Percentiles rank a stretch among this genome's conserved stretches.
Conservation (phyloP, 2,329 filamentous ascomycete genomes). For the Blastomyces silverae region DNA sequence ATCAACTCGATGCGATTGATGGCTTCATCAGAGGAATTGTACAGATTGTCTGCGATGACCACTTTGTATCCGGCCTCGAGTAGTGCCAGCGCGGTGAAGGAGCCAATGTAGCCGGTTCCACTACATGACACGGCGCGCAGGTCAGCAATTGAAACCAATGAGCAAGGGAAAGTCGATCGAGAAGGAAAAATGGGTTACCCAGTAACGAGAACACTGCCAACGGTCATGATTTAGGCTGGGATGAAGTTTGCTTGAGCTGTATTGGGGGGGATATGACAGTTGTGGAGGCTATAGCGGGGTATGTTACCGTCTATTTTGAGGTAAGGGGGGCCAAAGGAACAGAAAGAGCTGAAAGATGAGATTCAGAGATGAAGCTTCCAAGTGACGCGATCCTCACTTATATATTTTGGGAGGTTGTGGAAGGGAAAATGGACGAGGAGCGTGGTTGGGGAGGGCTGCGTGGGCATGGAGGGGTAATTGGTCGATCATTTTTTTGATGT, state of each 20-base stretch:
- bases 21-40: constrained; percentile 90
- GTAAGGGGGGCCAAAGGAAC: background rate
- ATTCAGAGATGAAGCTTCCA: background rate
- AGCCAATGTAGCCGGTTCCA: constrained; percentile 98
- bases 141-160: constrained; percentile 27
- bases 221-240: constrained; percentile 52
- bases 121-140: constrained; percentile 44
- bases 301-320: background rate
- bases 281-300: background rate
- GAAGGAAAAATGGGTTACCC: constrained; percentile 58
- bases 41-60: constrained; percentile 90
- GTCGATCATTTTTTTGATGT: background rate
- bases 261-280: background rate
- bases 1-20: constrained; percentile 94
- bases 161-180: constrained; percentile 16
- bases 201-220: constrained; percentile 84
- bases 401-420: background rate
- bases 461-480: constrained; percentile 3
- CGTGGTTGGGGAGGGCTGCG: background rate
- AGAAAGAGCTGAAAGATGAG: background rate
- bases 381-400: background rate
- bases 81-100: constrained; percentile 86
- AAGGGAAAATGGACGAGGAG: background rate
- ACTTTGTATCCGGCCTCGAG: constrained; percentile 94
- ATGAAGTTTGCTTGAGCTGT: background rate